phyloP scores from a whole-genome alignment of 148 eudicot genomes.

The Gaultheria prostrata region DNA sequence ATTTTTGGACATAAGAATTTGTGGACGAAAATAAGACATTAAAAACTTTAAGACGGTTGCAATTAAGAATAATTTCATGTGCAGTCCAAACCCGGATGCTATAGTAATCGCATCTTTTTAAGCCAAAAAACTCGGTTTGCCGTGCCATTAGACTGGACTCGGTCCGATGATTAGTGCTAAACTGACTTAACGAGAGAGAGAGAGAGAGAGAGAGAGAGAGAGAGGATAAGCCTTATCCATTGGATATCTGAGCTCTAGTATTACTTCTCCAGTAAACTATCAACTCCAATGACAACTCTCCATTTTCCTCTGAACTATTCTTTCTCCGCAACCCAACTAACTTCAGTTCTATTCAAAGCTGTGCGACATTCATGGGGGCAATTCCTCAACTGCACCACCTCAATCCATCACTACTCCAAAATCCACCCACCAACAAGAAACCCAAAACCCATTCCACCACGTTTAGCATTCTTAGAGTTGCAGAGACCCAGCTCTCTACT shows the following conservation, averaged over 20 bases:
- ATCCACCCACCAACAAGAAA: slow-evolving; percentile 14
- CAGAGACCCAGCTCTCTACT: slow-evolving; percentile 23
- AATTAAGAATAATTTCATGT: too few species aligned
- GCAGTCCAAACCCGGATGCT: too few species aligned
- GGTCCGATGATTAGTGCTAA: too few species aligned
- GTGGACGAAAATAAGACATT: too few species aligned
- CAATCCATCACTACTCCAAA: slow-evolving; percentile 18
- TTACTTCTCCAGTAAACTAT: background rate
- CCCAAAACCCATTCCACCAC: slow-evolving; percentile 14
- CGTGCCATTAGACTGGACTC: too few species aligned
- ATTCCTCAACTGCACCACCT: slow-evolving; percentile 9
- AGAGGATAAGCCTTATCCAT: slow-evolving; percentile 7
- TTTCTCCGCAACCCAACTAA: background rate
- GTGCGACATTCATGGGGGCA: slow-evolving; percentile 10
- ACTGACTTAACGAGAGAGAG: too few species aligned
- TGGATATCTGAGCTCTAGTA: slow-evolving; percentile 2
- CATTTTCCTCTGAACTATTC: background rate
- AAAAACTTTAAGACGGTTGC: too few species aligned
- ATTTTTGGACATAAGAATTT: too few species aligned
- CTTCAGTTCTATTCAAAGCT: background rate
- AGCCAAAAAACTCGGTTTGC: too few species aligned
- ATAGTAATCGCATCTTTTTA: too few species aligned
- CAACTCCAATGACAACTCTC: background rate
- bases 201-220: background rate
- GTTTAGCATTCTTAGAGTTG: slow-evolving; percentile 19